Evolutionary conservation across 345 rosid genomes (phyloP).

Genomic region (Brassica carinata): DNA sequence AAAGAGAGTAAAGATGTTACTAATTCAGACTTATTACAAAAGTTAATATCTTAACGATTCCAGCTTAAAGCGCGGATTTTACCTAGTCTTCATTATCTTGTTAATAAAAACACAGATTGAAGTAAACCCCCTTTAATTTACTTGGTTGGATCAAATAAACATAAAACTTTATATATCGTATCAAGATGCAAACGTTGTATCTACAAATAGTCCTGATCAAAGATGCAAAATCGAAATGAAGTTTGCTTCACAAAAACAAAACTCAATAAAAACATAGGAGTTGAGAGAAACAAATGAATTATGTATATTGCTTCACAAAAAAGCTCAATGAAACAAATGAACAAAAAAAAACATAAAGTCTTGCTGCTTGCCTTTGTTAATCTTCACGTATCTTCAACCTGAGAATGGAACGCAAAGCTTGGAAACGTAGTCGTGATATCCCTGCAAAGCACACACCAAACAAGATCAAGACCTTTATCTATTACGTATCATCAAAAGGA

Average conservation of each 20-base stretch:
- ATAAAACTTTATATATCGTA: not conserved
- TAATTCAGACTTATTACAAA: too few relatives aligned
- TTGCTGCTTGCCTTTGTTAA: slow-evolving; percentile 1
- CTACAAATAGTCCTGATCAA: slow-evolving; percentile 11
- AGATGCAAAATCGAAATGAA: not conserved
- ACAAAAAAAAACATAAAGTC: not conserved
- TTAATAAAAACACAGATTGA: not conserved
- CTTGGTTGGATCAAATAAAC: not conserved
- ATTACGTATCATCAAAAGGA: not conserved
- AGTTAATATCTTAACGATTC: too few relatives aligned
- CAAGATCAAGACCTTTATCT: slow-evolving; percentile 5
- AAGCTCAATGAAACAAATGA: not conserved
- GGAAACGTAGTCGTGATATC: slow-evolving; percentile 91
- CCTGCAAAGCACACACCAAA: slow-evolving; percentile 49
- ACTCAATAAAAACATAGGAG: not conserved
- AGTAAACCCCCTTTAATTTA: not conserved
- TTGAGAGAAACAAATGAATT: not conserved
- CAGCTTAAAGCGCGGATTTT: too few relatives aligned
- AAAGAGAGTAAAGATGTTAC: too few relatives aligned
- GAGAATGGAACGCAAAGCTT: slow-evolving; percentile 96
- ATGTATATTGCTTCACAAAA: slow-evolving; percentile 7
- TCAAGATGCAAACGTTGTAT: slow-evolving; percentile 22
- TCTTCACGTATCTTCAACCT: slow-evolving; percentile 82
- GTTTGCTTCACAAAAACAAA: not conserved
- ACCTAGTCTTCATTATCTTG: too few relatives aligned